These are phyloP conservation scores for Austroboletus festivus DNA, from an alignment of 768 basidiomycete species.

Conservation along the genomic window DNA sequence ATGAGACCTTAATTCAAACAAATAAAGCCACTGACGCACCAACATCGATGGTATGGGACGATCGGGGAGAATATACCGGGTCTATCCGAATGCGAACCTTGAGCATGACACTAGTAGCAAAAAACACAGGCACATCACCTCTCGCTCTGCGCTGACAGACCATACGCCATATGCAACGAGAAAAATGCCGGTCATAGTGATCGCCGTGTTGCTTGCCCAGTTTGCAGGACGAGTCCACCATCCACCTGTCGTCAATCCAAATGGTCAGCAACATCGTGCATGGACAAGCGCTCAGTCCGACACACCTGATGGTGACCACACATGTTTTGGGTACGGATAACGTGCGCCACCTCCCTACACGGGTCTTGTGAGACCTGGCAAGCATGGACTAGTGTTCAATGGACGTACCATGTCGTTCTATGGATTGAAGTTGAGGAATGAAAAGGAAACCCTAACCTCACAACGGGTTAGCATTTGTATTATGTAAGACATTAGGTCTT, in stretches of 20 bases:
- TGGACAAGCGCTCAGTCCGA: background rate
- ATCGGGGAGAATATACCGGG: constrained; percentile 55
- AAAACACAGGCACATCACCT: constrained; percentile 45
- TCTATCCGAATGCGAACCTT: constrained; percentile 36
- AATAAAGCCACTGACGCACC: background rate
- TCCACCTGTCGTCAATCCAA: constrained; percentile 49
- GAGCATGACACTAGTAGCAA: constrained; percentile 3
- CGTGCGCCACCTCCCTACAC: constrained; percentile 74
- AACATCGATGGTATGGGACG: constrained; percentile 32
- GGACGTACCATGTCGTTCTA: constrained; percentile 13
- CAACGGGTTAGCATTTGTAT: background rate
- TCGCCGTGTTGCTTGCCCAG: constrained; percentile 83
- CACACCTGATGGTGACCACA: constrained; percentile 89
- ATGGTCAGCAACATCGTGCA: no score
- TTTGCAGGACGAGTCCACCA: constrained; percentile 94
- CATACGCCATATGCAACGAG: constrained; percentile 65
- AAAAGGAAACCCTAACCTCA: constrained; percentile 17
- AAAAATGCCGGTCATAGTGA: constrained; percentile 34
- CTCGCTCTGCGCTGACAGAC: constrained; percentile 71
- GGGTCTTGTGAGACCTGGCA: background rate
- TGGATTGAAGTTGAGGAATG: background rate
- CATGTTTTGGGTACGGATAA: constrained; percentile 92
- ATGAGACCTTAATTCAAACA: no score
- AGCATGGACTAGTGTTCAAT: background rate
- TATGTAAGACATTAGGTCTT: constrained; percentile 1